phyloP scores from a whole-genome alignment of 2,329 filamentous ascomycete species.

The Calcarisporium arbuscula region DNA sequence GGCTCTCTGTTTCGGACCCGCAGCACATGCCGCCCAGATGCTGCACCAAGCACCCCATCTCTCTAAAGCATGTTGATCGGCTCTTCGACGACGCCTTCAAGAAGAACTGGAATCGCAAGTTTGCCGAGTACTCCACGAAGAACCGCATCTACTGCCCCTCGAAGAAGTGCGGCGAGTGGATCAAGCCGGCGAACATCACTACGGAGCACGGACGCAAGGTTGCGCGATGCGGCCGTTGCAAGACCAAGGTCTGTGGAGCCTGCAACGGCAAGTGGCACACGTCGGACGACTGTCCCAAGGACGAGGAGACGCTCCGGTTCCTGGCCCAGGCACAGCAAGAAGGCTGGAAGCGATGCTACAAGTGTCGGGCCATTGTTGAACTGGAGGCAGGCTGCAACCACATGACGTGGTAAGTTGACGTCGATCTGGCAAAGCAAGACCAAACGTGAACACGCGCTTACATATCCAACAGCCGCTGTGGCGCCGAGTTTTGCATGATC shows the following conservation, averaged over 20 bases:
- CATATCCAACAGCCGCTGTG: slow-evolving; percentile 54
- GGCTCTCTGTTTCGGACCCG: slow-evolving; percentile 67
- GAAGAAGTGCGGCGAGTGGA: slow-evolving; percentile 70
- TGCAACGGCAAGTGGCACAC: slow-evolving; percentile 74
- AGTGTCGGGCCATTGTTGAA: slow-evolving; percentile 69
- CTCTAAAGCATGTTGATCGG: slow-evolving; percentile 67
- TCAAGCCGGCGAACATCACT: slow-evolving; percentile 61
- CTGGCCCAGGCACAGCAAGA: slow-evolving; percentile 58
- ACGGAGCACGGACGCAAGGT: slow-evolving; percentile 54
- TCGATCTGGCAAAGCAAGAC: too few relatives aligned
- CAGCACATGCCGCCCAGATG: slow-evolving; percentile 81
- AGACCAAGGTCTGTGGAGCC: slow-evolving; percentile 63
- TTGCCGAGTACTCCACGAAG: slow-evolving; percentile 65
- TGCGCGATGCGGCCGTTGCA: slow-evolving; percentile 65
- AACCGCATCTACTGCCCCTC: slow-evolving; percentile 74
- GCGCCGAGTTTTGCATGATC: slow-evolving; percentile 80
- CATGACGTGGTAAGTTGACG: slow-evolving; percentile 66
- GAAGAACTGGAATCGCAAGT: slow-evolving; percentile 73
- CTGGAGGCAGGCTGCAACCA: slow-evolving; percentile 80
- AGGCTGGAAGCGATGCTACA: slow-evolving; percentile 71
- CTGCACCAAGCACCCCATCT: slow-evolving; percentile 67
- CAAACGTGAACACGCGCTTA: background rate
- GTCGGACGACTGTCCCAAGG: slow-evolving; percentile 61
- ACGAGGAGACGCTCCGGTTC: slow-evolving; percentile 59
- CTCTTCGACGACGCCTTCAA: slow-evolving; percentile 72